phyloP scores from a whole-genome alignment of 345 rosid species.

The Turritis glabra region DNA sequence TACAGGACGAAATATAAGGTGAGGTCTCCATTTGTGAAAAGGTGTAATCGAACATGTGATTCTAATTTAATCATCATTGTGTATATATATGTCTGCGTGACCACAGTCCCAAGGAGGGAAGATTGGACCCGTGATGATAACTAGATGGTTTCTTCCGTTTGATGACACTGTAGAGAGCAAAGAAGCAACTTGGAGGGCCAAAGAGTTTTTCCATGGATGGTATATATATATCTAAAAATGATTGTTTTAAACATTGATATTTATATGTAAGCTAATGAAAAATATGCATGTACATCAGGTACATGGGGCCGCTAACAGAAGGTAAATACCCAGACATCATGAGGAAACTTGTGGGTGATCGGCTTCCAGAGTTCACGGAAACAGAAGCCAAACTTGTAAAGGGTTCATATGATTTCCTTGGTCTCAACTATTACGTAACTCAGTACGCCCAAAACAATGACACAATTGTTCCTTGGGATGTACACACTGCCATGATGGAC shows the following conservation, averaged over 20 bases:
- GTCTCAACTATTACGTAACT: constrained; percentile 34
- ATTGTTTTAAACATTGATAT: no score
- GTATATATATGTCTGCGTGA: neutral
- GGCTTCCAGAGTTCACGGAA: constrained; percentile 21
- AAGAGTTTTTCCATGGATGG: constrained; percentile 33
- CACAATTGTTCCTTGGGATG: neutral
- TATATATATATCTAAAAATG: neutral
- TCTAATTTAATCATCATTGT: neutral
- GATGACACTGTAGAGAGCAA: neutral
- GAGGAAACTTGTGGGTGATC: neutral
- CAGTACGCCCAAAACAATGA: constrained; percentile 6
- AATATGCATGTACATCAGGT: neutral
- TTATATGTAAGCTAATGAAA: neutral
- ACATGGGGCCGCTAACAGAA: constrained; percentile 34
- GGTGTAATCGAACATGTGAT: neutral
- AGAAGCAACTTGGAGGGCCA: constrained; percentile 14
- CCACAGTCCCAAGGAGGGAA: neutral
- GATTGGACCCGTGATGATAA: constrained; percentile 38
- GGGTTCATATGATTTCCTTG: constrained; percentile 33
- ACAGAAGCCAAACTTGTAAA: constrained; percentile 8
- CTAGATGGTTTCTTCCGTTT: constrained; percentile 36
- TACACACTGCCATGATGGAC: neutral
- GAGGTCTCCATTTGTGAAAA: neutral
- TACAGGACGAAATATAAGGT: constrained; percentile 31
- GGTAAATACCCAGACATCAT: constrained; percentile 32